These are phyloP conservation scores for Diplodia seriata DNA, from an alignment of 2,329 filamentous ascomycete genomes.

Conservation along the genomic window DNA sequence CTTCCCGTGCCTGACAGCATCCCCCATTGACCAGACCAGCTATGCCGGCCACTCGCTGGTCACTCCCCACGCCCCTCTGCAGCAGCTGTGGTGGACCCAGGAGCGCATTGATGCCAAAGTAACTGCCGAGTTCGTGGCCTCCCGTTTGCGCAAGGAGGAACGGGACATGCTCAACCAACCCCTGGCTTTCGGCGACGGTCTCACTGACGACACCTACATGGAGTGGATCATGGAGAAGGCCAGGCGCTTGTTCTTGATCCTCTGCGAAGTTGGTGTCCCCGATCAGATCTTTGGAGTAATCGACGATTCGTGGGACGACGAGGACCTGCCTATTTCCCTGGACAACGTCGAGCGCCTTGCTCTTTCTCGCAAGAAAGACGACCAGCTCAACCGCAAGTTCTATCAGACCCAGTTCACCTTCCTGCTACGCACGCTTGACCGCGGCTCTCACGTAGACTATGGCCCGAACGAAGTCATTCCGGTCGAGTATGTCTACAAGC, in stretches of 20 bases:
- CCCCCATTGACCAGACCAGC: background rate
- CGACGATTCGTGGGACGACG: constrained; percentile 78
- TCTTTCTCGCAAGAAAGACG: constrained; percentile 65
- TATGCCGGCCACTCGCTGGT: constrained; percentile 57
- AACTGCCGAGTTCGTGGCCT: constrained; percentile 70
- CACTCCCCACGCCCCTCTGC: constrained; percentile 56
- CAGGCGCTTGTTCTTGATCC: constrained; percentile 72
- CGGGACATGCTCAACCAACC: constrained; percentile 67
- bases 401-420: constrained; percentile 75
- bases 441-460: constrained; percentile 69
- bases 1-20: background rate
- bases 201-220: constrained; percentile 77
- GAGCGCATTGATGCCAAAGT: constrained; percentile 73
- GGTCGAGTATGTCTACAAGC: constrained; percentile 69
- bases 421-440: constrained; percentile 67
- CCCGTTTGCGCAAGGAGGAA: constrained; percentile 69
- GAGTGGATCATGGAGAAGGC: constrained; percentile 77
- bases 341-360: constrained; percentile 70
- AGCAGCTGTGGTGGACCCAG: constrained; percentile 73
- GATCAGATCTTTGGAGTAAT: constrained; percentile 78
- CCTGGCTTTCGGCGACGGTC: constrained; percentile 70
- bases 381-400: constrained; percentile 71
- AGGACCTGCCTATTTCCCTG: constrained; percentile 72
- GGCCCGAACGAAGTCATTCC: constrained; percentile 72
- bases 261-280: constrained; percentile 72